Percentiles rank a stretch among this genome's conserved stretches.
Evolutionary conservation across 164 flowering plant genomes (phyloP).

Genomic region (Chloranthus sessilifolius): DNA sequence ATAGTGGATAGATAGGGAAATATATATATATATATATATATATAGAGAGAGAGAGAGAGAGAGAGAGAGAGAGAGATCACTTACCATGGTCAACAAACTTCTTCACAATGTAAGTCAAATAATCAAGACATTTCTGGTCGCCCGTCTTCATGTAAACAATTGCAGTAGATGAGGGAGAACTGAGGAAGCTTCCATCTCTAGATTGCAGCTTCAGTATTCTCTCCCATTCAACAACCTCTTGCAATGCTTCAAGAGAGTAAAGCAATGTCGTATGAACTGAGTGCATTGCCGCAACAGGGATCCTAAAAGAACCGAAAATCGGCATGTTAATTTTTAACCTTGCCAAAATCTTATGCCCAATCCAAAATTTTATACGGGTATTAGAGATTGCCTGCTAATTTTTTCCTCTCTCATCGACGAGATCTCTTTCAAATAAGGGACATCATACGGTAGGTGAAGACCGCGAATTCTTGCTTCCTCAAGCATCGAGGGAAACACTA

Average conservation of each 20-base stretch:
- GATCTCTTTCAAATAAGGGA: slow-evolving; percentile 2
- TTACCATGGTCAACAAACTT: slow-evolving; percentile 12
- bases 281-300: slow-evolving; percentile 71
- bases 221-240: slow-evolving; percentile 84
- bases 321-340: no score
- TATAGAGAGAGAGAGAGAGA: no score
- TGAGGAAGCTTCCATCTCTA: slow-evolving; percentile 71
- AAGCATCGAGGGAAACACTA: slow-evolving; percentile 5
- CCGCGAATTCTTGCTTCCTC: neutral
- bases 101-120: slow-evolving; percentile 20
- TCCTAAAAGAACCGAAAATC: no score
- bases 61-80: no score
- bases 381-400: neutral
- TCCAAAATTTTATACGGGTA: neutral
- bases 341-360: neutral
- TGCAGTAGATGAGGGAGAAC: slow-evolving; percentile 88
- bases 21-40: no score
- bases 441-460: slow-evolving; percentile 6
- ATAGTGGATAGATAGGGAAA: no score
- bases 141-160: slow-evolving; percentile 74
- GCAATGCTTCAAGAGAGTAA: slow-evolving; percentile 49
- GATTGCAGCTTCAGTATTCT: slow-evolving; percentile 59
- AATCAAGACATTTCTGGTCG: slow-evolving; percentile 51
- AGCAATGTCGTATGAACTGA: slow-evolving; percentile 70
- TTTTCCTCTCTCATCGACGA: neutral